A percentile compares a stretch with the other conserved stretches of the same genome.
phyloP scores from a whole-genome alignment of 331 rosid species.

The Prunus yedoensis region DNA sequence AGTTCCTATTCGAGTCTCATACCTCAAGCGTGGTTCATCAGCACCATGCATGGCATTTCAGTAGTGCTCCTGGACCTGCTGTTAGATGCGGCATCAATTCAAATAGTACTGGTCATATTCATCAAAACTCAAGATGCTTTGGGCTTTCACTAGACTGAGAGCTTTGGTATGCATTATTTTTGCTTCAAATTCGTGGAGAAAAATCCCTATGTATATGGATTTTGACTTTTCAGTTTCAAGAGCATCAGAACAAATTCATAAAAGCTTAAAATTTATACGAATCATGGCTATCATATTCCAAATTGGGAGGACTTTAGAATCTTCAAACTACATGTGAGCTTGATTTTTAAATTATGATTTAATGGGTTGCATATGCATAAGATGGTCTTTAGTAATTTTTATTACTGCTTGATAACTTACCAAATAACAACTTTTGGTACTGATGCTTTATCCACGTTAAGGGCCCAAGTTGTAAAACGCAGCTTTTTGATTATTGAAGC shows the following conservation, averaged over 20 bases:
- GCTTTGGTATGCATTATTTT: not conserved
- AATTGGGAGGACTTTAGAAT: not conserved
- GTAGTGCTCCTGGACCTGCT: not conserved
- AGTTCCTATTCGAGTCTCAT: not conserved
- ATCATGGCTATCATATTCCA: not conserved
- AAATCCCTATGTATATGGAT: not conserved
- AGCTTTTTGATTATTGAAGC: slow-evolving; percentile 26
- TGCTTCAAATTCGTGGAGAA: not conserved
- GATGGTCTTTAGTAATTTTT: not conserved
- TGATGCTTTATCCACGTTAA: slow-evolving; percentile 5
- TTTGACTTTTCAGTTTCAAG: not conserved
- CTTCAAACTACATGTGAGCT: not conserved
- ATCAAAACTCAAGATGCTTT: not conserved
- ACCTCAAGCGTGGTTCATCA: not conserved
- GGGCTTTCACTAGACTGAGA: not conserved
- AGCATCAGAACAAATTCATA: not conserved
- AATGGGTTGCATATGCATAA: not conserved
- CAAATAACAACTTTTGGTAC: not conserved
- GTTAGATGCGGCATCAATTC: not conserved
- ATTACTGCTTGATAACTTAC: not conserved
- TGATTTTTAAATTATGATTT: not conserved
- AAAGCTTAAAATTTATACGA: not conserved
- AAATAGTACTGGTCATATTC: not conserved
- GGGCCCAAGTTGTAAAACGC: slow-evolving; percentile 13
- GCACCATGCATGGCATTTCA: not conserved